Evolutionary conservation across 768 basidiomycete species (phyloP).

Genomic region (Hemileccinum impolitum): DNA sequence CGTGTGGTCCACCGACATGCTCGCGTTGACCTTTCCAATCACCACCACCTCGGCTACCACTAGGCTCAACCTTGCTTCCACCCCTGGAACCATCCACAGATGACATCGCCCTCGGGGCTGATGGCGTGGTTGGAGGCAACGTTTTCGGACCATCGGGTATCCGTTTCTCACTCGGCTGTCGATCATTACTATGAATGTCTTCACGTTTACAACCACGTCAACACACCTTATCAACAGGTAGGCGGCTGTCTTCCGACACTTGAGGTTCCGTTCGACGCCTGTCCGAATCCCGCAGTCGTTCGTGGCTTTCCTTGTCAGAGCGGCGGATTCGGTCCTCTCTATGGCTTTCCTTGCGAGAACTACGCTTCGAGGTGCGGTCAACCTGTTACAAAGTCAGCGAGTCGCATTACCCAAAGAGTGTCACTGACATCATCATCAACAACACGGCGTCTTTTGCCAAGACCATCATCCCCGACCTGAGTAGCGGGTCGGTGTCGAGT

Average conservation of each 20-base stretch:
- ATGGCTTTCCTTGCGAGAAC: conserved; percentile 72
- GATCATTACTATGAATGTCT: conserved; percentile 5
- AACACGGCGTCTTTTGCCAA: conserved; percentile 69
- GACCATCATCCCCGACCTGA: conserved; percentile 53
- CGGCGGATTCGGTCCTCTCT: conserved; percentile 73
- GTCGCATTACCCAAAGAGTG: background rate
- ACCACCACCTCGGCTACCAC: conserved; percentile 39
- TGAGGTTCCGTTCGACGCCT: conserved; percentile 67
- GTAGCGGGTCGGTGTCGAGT: conserved; percentile 49
- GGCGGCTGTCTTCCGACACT: conserved; percentile 46
- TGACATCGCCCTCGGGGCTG: conserved; percentile 71
- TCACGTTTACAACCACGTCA: background rate
- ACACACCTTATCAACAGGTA: conserved; percentile 62
- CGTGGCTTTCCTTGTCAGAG: conserved; percentile 66
- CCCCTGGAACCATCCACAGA: conserved; percentile 41
- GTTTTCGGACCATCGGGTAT: conserved; percentile 52
- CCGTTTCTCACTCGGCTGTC: conserved; percentile 52
- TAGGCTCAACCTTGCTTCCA: conserved; percentile 37
- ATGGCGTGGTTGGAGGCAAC: conserved; percentile 58
- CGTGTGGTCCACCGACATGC: conserved; percentile 24
- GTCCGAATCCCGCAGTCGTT: conserved; percentile 64
- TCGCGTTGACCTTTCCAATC: conserved; percentile 48
- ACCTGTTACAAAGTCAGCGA: conserved; percentile 39
- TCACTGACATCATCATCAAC: conserved; percentile 70
- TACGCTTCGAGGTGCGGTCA: conserved; percentile 77